Conservation (phyloP, 805 yeast genomes). For the Starmerella stigmatis region DNA sequence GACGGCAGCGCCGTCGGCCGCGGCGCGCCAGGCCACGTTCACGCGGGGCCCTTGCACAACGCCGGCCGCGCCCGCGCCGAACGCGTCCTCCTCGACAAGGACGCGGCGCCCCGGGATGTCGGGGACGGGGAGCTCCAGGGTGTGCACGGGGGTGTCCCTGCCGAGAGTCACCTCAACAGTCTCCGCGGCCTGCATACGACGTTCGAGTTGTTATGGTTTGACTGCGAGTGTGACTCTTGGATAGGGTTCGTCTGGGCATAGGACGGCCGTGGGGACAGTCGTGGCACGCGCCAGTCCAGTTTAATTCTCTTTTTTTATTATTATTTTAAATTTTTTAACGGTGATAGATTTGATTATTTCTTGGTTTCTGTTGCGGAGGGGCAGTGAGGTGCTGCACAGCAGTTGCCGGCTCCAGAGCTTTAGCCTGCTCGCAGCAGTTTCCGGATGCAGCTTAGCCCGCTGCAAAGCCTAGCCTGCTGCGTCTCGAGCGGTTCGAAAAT, state of each 20-base stretch:
- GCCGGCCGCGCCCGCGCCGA: constrained; percentile 8
- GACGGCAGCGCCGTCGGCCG: constrained; percentile 1
- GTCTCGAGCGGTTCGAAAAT: no score
- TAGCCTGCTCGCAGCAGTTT: no score
- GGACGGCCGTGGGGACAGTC: no score
- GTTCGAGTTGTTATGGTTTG: constrained; percentile 3
- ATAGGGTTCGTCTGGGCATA: neutral
- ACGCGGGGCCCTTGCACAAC: constrained; percentile 10
- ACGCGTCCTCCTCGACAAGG: neutral
- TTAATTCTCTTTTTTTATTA: no score
- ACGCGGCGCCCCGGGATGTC: constrained; percentile 3
- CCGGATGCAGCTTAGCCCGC: no score
- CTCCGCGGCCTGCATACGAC: constrained; percentile 2
- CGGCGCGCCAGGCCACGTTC: constrained; percentile 16
- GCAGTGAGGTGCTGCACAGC: no score
- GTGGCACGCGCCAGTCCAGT: no score
- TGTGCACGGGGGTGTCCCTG: neutral
- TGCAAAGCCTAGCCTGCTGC: no score
- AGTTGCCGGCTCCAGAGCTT: no score
- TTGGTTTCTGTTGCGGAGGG: no score
- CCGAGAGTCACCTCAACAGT: constrained; percentile 5
- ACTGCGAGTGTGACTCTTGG: constrained; percentile 4
- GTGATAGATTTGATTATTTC: neutral
- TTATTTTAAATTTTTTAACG: neutral
- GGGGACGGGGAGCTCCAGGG: constrained; percentile 5